Evolutionary conservation across 345 rosid genomes (phyloP), one percentile per base, ranked within the genome.

Genomic region (Corchorus olitorius): DNA sequence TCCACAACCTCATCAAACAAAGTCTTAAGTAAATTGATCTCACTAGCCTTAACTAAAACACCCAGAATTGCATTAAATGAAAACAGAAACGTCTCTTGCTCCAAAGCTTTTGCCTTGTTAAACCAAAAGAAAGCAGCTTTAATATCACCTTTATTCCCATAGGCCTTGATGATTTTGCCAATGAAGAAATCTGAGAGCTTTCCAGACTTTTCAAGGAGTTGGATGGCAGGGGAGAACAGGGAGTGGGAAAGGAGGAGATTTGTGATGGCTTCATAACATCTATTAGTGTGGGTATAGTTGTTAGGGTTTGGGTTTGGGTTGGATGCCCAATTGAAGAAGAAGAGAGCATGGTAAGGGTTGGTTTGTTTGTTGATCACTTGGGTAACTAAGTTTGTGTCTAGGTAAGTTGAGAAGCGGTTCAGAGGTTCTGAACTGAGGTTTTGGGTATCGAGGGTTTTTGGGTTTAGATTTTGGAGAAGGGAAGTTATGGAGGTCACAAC

Each of bases 311-410:
- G 83, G 48, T 14, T 41, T 5, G 78, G 80, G 19, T 81, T 76
- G 16, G 84, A 79, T 16, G 83, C 83, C 84, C 84, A 82, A 63
- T 82, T 79, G 80, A 82, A 82, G 77, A 84, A 84, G 80, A 81
- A 79, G 62, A 84, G 79, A 48, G 73, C 73, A 37, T 33, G 59
- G 73, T 16, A 69, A 27, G 73, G 73, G 43, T 69, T 69, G 8
- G 41, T 49, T 49, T 69, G 73, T 49, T 69, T 69, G 73, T 50
- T 49, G 73, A 69, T 69, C 10, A 49, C 73, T 7, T 11, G 15
- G 43, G 43, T 49, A 43, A 69, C 58, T 2, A 69, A 33, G 22
- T 69, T 49, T 69, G 73, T 58, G 43, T 49, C 58, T 34, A 69
- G 73, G 73, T 49, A 56, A 55, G 19, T 19, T 43, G 65, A 72